Evolutionary conservation across 208 protist genomes (phyloP).

Genomic region (Trypanosoma avium): DNA sequence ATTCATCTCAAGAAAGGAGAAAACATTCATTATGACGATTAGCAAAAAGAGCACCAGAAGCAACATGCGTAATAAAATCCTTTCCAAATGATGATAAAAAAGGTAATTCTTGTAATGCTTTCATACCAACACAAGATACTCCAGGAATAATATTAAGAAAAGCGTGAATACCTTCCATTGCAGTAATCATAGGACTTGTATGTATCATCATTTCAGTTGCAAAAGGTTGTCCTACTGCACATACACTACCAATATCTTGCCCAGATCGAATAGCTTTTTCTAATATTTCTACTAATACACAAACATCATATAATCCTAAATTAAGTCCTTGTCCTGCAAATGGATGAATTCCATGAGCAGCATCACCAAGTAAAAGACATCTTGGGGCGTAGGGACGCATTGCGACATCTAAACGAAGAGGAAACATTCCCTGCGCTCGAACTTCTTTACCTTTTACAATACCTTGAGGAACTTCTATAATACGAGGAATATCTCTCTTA

Average conservation of each 20-base stretch:
- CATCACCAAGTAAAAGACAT: constrained; percentile 80
- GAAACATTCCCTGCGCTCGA: constrained; percentile 70
- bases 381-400: constrained; percentile 58
- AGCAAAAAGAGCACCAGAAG: constrained; percentile 74
- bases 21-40: constrained; percentile 48
- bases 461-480: constrained; percentile 67
- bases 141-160: constrained; percentile 47
- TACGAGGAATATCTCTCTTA: constrained; percentile 69
- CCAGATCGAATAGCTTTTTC: constrained; percentile 63
- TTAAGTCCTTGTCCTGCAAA: constrained; percentile 93
- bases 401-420: constrained; percentile 66
- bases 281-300: constrained; percentile 59
- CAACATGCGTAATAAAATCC: constrained; percentile 73
- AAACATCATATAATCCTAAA: constrained; percentile 89
- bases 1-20: constrained; percentile 23
- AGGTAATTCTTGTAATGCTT: constrained; percentile 56
- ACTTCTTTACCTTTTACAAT: constrained; percentile 36
- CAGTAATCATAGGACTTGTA: constrained; percentile 70
- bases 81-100: constrained; percentile 73
- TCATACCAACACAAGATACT: constrained; percentile 68
- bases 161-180: constrained; percentile 79
- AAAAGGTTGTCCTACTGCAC: constrained; percentile 72
- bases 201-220: constrained; percentile 73
- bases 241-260: constrained; percentile 76
- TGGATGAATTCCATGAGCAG: constrained; percentile 91